phyloP scores from a whole-genome alignment of 192 early-diverging fungal species.

The Mortierella antarctica region DNA sequence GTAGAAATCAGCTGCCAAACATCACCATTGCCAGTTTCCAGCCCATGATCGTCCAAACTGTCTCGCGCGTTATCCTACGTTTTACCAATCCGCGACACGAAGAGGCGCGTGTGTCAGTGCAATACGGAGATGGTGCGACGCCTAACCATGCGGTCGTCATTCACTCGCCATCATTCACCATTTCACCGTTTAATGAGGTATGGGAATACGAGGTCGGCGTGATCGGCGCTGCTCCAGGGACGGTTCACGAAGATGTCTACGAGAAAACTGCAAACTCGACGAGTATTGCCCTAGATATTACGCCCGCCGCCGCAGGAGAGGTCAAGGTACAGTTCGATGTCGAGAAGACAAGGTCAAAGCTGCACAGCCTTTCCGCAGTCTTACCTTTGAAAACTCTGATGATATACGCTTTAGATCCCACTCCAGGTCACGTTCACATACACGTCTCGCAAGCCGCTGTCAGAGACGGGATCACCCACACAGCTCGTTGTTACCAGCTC shows the following conservation, averaged over 20 bases:
- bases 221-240: constrained; percentile 31
- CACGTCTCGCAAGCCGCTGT: constrained; percentile 45
- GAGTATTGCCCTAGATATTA: constrained; percentile 68
- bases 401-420: constrained; percentile 61
- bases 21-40: constrained; percentile 72
- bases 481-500: constrained; percentile 36
- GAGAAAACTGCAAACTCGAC: constrained; percentile 73
- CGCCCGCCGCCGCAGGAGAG: constrained; percentile 61
- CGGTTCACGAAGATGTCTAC: constrained; percentile 62
- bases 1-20: constrained; percentile 80
- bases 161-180: constrained; percentile 70
- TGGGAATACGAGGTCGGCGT: constrained; percentile 77
- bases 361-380: neutral
- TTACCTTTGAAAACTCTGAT: neutral
- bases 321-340: constrained; percentile 55
- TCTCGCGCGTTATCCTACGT: constrained; percentile 67
- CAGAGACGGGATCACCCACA: constrained; percentile 37
- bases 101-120: constrained; percentile 71
- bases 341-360: neutral
- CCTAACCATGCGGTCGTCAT: constrained; percentile 60
- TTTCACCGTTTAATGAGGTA: constrained; percentile 81
- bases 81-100: constrained; percentile 87
- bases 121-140: constrained; percentile 48
- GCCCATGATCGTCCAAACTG: constrained; percentile 51
- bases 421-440: constrained; percentile 66